These are phyloP conservation scores for Wickerhamomyces mucosus DNA, from an alignment of 805 yeast species.

Conservation along the genomic window DNA sequence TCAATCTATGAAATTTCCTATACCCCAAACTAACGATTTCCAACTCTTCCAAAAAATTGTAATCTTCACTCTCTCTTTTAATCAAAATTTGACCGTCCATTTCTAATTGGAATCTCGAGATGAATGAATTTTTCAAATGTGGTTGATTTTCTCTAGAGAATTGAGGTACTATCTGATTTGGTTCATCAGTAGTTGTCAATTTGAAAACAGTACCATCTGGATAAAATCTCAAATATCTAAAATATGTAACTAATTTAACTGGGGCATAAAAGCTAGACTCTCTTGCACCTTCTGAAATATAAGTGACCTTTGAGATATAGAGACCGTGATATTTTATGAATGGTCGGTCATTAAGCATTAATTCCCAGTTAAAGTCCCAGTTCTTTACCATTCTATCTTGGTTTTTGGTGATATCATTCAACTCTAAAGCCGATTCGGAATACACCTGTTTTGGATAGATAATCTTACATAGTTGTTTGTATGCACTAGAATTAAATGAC, in stretches of 20 bases:
- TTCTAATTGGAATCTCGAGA: conserved; percentile 38
- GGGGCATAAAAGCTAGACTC: conserved; percentile 63
- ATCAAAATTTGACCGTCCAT: conserved; percentile 42
- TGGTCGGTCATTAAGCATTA: conserved; percentile 48
- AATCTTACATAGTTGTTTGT: conserved; percentile 39
- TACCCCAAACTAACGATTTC: conserved; percentile 51
- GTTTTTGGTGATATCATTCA: conserved; percentile 27
- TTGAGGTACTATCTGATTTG: conserved; percentile 52
- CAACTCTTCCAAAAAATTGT: conserved; percentile 54
- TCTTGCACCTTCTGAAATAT: conserved; percentile 74
- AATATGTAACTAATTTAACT: conserved; percentile 76
- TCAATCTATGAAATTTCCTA: conserved; percentile 56
- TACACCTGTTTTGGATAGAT: conserved; percentile 48
- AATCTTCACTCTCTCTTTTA: conserved; percentile 51
- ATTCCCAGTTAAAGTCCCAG: conserved; percentile 30
- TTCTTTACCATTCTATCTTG: conserved; percentile 26
- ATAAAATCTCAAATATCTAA: conserved; percentile 74
- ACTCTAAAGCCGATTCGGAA: conserved; percentile 30
- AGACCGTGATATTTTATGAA: conserved; percentile 74
- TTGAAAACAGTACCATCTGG: conserved; percentile 69
- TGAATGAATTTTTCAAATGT: conserved; percentile 23
- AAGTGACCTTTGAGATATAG: conserved; percentile 78
- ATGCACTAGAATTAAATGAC: conserved; percentile 45
- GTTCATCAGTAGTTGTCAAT: conserved; percentile 65
- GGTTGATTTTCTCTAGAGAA: conserved; percentile 28